phyloP scores from a whole-genome alignment of 352 stramenopile genomes.

The Phytopythium litorale region DNA sequence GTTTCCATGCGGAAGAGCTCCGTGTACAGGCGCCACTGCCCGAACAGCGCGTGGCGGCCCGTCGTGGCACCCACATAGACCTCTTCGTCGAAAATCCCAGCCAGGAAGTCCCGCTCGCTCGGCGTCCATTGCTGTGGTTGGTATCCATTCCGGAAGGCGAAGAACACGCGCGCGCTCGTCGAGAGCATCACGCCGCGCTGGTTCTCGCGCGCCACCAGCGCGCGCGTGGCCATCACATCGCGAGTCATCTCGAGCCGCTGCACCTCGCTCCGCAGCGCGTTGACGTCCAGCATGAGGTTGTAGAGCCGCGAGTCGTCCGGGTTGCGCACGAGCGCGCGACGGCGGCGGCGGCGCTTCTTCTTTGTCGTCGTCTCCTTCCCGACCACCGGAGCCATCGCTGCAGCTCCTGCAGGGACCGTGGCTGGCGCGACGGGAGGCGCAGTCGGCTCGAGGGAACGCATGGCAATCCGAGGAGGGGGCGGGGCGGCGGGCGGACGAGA shows the following conservation, averaged over 20 bases:
- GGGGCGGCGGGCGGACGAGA: too few relatives aligned
- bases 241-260: neutral
- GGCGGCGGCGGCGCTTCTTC: neutral
- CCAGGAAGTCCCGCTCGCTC: neutral
- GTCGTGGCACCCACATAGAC: neutral
- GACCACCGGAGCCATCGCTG: neutral
- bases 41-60: neutral
- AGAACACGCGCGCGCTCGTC: neutral
- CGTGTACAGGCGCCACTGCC: slow-evolving; percentile 1
- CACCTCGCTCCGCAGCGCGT: slow-evolving; percentile 20
- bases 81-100: neutral
- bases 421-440: too few relatives aligned
- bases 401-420: too few relatives aligned
- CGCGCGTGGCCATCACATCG: neutral
- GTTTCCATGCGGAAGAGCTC: neutral
- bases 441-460: neutral
- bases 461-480: neutral
- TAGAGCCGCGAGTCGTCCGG: slow-evolving; percentile 11
- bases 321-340: neutral
- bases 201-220: slow-evolving; percentile 1
- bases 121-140: neutral
- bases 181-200: neutral
- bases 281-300: slow-evolving; percentile 25
- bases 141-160: neutral
- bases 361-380: too few relatives aligned